These are phyloP conservation scores for Ceratocystis cacaofunesta DNA, from an alignment of 2,329 filamentous ascomycete genomes.

Conservation along the genomic window DNA sequence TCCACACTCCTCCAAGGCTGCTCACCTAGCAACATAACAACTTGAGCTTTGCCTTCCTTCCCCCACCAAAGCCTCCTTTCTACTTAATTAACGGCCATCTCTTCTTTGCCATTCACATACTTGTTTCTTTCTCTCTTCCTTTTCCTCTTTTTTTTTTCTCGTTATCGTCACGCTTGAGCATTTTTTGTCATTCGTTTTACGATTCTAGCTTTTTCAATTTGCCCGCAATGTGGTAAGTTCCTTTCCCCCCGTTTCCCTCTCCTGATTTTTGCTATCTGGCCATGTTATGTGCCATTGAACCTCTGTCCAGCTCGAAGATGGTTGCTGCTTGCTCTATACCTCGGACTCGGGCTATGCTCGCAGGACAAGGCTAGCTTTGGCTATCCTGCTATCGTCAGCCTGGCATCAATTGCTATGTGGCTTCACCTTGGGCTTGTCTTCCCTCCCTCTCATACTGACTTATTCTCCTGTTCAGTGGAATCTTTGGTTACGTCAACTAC, in stretches of 20 bases:
- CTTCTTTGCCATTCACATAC: background rate
- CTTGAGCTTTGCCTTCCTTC: constrained; percentile 2
- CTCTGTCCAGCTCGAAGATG: background rate
- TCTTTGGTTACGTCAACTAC: constrained; percentile 99
- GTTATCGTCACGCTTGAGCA: background rate
- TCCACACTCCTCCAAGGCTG: background rate
- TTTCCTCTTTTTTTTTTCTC: constrained; percentile 11
- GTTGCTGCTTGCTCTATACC: background rate
- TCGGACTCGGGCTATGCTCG: background rate
- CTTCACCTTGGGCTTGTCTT: constrained; percentile 3
- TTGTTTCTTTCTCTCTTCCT: background rate
- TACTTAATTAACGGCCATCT: constrained; percentile 10
- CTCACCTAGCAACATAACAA: constrained; percentile 5
- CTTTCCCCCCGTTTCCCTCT: constrained; percentile 9
- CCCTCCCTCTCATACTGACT: constrained; percentile 11
- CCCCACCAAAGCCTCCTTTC: constrained; percentile 14
- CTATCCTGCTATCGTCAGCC: background rate
- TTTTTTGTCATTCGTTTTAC: constrained; percentile 15
- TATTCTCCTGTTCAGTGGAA: constrained; percentile 46
- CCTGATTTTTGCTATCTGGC: background rate
- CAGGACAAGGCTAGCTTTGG: background rate
- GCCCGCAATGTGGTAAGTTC: constrained; percentile 17
- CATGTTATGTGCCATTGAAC: background rate
- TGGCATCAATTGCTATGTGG: background rate
- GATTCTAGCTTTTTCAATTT: constrained; percentile 15